phyloP scores from a whole-genome alignment of 2,329 filamentous ascomycete species.

The Pseudocercospora musae region DNA sequence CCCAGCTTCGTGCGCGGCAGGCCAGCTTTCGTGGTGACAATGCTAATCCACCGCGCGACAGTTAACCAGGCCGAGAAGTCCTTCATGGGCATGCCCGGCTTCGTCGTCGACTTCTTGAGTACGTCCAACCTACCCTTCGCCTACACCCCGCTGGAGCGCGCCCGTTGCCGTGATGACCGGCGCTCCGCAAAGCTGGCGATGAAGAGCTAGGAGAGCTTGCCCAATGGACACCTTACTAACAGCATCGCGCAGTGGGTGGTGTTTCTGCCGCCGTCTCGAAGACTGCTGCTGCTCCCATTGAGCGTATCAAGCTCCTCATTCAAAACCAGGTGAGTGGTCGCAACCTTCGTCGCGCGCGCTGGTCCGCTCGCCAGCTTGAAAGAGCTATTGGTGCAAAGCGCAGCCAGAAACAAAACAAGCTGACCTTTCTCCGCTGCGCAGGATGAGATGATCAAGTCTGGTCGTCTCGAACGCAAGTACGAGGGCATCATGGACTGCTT shows the following conservation, averaged over 20 bases:
- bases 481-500: constrained; percentile 93
- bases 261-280: constrained; percentile 99
- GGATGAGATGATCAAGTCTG: constrained; percentile 99
- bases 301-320: constrained; percentile 99
- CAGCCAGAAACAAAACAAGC: neutral
- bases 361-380: neutral
- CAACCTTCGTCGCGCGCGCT: neutral
- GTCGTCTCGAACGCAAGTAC: constrained; percentile 98
- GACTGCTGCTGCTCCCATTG: constrained; percentile 98
- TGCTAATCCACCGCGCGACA: constrained; percentile 6
- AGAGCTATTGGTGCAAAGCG: neutral
- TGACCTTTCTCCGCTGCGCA: constrained; percentile 40
- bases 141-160: constrained; percentile 3
- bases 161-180: constrained; percentile 10
- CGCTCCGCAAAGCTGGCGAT: constrained; percentile 25
- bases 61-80: constrained; percentile 17
- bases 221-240: constrained; percentile 40
- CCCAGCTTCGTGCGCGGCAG: constrained; percentile 7
- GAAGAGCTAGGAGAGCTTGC: constrained; percentile 30
- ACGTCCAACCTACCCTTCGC: constrained; percentile 52
- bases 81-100: constrained; percentile 54
- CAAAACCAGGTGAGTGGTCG: constrained; percentile 89
- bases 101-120: constrained; percentile 98
- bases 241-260: constrained; percentile 80
- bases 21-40: constrained; percentile 12